Conservation (phyloP, 257 asterid genomes). For the Agastache rugosa region DNA sequence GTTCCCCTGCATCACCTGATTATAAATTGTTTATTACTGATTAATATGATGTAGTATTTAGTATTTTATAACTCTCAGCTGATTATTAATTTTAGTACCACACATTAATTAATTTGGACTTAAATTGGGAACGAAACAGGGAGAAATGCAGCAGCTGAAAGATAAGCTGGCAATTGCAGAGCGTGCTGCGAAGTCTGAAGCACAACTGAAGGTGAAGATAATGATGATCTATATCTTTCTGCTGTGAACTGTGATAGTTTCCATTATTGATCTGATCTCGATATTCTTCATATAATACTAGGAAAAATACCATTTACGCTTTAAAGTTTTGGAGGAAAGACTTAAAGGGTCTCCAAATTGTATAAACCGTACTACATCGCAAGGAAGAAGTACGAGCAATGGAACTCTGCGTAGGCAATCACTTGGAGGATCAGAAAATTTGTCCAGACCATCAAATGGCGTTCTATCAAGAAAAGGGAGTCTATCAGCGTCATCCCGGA, state of each 20-base stretch:
- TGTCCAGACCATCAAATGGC: slow-evolving; percentile 58
- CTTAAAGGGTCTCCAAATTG: slow-evolving; percentile 59
- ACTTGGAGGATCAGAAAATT: slow-evolving; percentile 65
- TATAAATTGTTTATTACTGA: not conserved
- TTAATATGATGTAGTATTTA: not conserved
- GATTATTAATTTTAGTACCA: slow-evolving; percentile 18
- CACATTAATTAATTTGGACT: slow-evolving; percentile 21
- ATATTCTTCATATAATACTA: slow-evolving; percentile 41
- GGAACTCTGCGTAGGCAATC: slow-evolving; percentile 65
- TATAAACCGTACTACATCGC: slow-evolving; percentile 49
- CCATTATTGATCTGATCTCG: slow-evolving; percentile 12
- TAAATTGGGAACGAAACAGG: slow-evolving; percentile 43
- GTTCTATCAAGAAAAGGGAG: slow-evolving; percentile 49
- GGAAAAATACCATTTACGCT: slow-evolving; percentile 86
- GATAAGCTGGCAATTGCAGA: slow-evolving; percentile 81
- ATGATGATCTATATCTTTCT: slow-evolving; percentile 9
- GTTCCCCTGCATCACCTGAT: slow-evolving; percentile 43
- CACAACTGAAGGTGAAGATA: slow-evolving; percentile 72
- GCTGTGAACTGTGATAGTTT: slow-evolving; percentile 29
- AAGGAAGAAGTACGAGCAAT: slow-evolving; percentile 55
- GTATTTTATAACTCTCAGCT: slow-evolving; percentile 17
- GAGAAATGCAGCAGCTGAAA: slow-evolving; percentile 82
- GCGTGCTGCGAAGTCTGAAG: slow-evolving; percentile 87
- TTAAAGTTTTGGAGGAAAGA: slow-evolving; percentile 90
- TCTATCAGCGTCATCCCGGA: slow-evolving; percentile 46